Evolutionary conservation across 1,284 basidiomycete species (phyloP).

Genomic region (Exobasidium rhododendri): DNA sequence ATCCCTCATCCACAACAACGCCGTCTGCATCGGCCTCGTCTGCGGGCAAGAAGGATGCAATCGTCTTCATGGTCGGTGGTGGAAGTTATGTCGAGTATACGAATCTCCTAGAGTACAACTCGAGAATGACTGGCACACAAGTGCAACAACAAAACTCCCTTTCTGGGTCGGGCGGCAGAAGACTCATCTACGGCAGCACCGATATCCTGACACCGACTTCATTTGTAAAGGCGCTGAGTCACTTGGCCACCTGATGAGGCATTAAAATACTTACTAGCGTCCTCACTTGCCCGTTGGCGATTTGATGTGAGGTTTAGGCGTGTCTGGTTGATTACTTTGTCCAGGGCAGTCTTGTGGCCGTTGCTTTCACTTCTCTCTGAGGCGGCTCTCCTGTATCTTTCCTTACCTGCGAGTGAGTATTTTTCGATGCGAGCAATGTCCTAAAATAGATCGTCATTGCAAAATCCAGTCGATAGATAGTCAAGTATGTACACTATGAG

Average conservation of each 20-base stretch:
- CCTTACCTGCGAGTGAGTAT: too few relatives aligned
- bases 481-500: too few relatives aligned
- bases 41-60: constrained; percentile 63
- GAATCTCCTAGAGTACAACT: constrained; percentile 63
- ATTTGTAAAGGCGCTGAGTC: constrained; percentile 69
- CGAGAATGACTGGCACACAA: constrained; percentile 20
- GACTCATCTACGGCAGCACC: constrained; percentile 90
- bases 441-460: too few relatives aligned
- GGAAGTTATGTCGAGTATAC: constrained; percentile 97
- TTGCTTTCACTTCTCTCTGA: too few relatives aligned
- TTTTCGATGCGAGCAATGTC: too few relatives aligned
- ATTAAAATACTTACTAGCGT: too few relatives aligned
- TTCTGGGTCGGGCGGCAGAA: constrained; percentile 37
- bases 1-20: constrained; percentile 19
- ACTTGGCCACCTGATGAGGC: constrained; percentile 16
- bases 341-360: too few relatives aligned
- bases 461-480: too few relatives aligned
- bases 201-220: constrained; percentile 86
- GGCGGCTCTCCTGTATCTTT: too few relatives aligned
- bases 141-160: constrained; percentile 11
- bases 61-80: constrained; percentile 94
- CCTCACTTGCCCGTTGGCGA: too few relatives aligned
- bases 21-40: constrained; percentile 7
- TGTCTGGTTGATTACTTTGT: too few relatives aligned
- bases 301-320: too few relatives aligned